Conservation (phyloP, 1,139 yeast genomes). For the Suhomyces ambrosiae region DNA sequence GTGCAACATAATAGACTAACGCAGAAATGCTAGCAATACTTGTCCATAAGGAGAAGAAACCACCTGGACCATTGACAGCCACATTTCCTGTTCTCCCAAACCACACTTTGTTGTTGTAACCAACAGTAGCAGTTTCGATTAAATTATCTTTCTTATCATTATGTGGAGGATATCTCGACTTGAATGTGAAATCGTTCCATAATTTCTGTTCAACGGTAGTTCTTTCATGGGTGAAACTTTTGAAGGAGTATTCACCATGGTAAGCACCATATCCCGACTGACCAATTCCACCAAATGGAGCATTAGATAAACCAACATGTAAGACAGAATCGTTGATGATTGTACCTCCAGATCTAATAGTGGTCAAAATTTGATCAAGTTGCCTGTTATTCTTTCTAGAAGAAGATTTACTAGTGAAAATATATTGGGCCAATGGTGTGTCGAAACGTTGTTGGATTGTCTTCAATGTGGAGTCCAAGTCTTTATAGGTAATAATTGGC, state of each 20-base stretch:
- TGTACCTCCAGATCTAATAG: slow-evolving; percentile 74
- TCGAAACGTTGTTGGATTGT: slow-evolving; percentile 59
- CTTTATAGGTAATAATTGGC: slow-evolving; percentile 64
- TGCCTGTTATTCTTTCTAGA: slow-evolving; percentile 45
- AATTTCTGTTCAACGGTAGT: slow-evolving; percentile 68
- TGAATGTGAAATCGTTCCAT: slow-evolving; percentile 61
- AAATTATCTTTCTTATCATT: slow-evolving; percentile 35
- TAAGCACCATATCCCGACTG: slow-evolving; percentile 78
- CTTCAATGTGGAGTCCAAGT: slow-evolving; percentile 50
- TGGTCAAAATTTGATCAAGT: slow-evolving; percentile 50
- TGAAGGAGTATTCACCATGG: slow-evolving; percentile 76
- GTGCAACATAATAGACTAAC: slow-evolving; percentile 26
- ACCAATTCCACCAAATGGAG: slow-evolving; percentile 95
- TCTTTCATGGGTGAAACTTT: slow-evolving; percentile 75
- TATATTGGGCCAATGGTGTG: slow-evolving; percentile 85
- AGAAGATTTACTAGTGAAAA: slow-evolving; percentile 56
- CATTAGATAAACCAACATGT: slow-evolving; percentile 68
- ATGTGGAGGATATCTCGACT: slow-evolving; percentile 73
- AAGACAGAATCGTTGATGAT: slow-evolving; percentile 71
- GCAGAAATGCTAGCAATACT: slow-evolving; percentile 34
- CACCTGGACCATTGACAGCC: slow-evolving; percentile 36
- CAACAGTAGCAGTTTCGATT: slow-evolving; percentile 27
- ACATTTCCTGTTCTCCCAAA: slow-evolving; percentile 41
- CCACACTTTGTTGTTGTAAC: slow-evolving; percentile 38
- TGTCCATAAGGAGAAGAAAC: slow-evolving; percentile 36